A percentile compares a stretch with the other conserved stretches of the same genome.
Conservation (phyloP, 176 grass and related monocot species). For the Hyparrhenia diplandra region DNA sequence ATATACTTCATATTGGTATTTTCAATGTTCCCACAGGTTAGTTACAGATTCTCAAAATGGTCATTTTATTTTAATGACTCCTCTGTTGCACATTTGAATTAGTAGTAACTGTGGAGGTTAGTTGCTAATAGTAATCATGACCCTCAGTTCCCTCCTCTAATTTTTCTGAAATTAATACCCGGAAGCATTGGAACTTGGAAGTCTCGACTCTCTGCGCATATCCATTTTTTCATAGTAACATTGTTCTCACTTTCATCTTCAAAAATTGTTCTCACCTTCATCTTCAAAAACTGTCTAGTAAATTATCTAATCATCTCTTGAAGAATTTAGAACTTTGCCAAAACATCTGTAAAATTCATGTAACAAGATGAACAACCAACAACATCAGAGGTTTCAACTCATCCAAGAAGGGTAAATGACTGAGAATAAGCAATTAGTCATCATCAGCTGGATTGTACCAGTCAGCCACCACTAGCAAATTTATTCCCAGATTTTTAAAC, state of each 20-base stretch:
- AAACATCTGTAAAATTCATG: background rate
- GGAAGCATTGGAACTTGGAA: background rate
- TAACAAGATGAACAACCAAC: background rate
- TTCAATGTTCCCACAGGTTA: constrained; percentile 91
- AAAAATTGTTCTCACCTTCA: background rate
- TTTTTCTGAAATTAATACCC: background rate
- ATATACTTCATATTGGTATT: constrained; percentile 98
- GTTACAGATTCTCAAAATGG: constrained; percentile 9
- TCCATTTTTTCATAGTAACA: background rate
- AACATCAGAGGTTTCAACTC: background rate
- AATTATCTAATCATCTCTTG: background rate
- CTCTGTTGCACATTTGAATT: background rate
- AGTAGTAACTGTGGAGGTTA: background rate
- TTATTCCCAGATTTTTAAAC: background rate
- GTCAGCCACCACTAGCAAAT: background rate
- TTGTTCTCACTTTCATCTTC: background rate
- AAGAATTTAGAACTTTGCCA: background rate
- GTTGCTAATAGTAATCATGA: background rate
- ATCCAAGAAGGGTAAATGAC: background rate
- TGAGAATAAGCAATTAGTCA: background rate
- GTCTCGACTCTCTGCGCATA: background rate
- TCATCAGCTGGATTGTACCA: background rate
- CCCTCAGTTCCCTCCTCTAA: background rate
- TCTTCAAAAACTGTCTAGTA: background rate
- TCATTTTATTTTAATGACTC: constrained; percentile 18